A percentile compares a stretch with the other conserved stretches of the same genome.
phyloP scores from a whole-genome alignment of 129 eudicot genomes.

The Tagetes erecta region DNA sequence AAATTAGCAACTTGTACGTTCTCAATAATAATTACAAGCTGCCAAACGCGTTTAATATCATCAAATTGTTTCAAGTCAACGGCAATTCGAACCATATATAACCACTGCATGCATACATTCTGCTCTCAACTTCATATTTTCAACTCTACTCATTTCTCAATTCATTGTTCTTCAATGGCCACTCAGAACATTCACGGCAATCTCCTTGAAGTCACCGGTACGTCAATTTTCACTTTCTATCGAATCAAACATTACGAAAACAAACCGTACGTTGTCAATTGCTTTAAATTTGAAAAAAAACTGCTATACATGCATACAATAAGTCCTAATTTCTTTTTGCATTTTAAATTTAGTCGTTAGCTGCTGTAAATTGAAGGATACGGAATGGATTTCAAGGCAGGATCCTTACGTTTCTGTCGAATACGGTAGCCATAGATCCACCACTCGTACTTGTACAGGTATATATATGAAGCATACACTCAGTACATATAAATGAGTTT shows the following conservation, averaged over 20 bases:
- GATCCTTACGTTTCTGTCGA: conserved; percentile 87
- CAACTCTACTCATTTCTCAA: no score
- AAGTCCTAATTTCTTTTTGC: not conserved
- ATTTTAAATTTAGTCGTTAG: conserved; percentile 52
- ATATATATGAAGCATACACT: no score
- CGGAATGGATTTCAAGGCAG: conserved; percentile 95
- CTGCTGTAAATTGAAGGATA: conserved; percentile 71
- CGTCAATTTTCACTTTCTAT: not conserved
- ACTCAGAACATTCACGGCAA: conserved; percentile 69
- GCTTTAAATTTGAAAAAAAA: not conserved
- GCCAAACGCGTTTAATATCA: conserved; percentile 18
- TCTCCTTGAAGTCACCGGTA: conserved; percentile 92
- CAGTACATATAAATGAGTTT: no score
- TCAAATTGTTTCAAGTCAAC: conserved; percentile 29
- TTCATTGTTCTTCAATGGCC: conserved; percentile 43
- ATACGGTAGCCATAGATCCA: conserved; percentile 59
- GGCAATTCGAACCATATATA: conserved; percentile 2
- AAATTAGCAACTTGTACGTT: conserved; percentile 26
- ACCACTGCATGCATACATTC: conserved; percentile 18
- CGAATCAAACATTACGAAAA: not conserved
- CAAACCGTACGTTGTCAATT: not conserved
- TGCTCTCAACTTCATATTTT: conserved; percentile 5
- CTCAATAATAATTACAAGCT: not conserved
- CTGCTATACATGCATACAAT: no score
- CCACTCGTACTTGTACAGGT: conserved; percentile 89